These are phyloP conservation scores for Diplosphaera chodatii DNA, from an alignment of 139 green algal genomes.

Conservation along the genomic window DNA sequence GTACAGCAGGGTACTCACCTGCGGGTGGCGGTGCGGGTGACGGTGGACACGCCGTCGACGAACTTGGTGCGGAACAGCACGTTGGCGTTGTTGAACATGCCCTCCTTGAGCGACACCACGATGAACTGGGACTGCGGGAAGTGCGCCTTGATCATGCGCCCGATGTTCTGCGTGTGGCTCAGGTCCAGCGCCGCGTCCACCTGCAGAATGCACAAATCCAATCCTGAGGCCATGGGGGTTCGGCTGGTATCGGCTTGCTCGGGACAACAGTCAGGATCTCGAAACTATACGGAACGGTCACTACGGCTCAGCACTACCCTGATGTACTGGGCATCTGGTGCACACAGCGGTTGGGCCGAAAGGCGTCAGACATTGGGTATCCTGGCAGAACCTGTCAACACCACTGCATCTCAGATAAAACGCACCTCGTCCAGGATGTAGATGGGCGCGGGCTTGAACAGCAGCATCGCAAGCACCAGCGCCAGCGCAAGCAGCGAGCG, in stretches of 20 bases:
- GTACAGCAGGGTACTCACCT: too few relatives aligned
- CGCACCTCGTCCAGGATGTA: conserved; percentile 98
- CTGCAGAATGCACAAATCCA: conserved; percentile 10
- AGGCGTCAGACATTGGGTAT: too few relatives aligned
- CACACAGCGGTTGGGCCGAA: too few relatives aligned
- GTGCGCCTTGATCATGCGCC: conserved; percentile 94
- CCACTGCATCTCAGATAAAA: background rate
- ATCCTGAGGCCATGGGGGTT: too few relatives aligned
- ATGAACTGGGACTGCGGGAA: conserved; percentile 90
- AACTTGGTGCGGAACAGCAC: conserved; percentile 98
- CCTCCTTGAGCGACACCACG: conserved; percentile 88
- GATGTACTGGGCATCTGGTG: too few relatives aligned
- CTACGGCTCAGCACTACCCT: too few relatives aligned
- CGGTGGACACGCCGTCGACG: conserved; percentile 89
- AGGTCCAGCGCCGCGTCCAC: conserved; percentile 96
- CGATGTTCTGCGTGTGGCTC: conserved; percentile 98
- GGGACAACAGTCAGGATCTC: too few relatives aligned
- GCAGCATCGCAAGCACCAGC: conserved; percentile 93
- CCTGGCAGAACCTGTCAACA: too few relatives aligned
- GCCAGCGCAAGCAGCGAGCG: conserved; percentile 91
- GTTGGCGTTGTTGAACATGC: conserved; percentile 99
- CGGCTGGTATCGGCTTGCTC: too few relatives aligned
- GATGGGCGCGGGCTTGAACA: conserved; percentile 97
- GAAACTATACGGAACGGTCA: too few relatives aligned
- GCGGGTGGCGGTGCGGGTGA: conserved; percentile 63